Base-by-base conservation (phyloP, 345 rosid species). In the Acer campestre region DNA sequence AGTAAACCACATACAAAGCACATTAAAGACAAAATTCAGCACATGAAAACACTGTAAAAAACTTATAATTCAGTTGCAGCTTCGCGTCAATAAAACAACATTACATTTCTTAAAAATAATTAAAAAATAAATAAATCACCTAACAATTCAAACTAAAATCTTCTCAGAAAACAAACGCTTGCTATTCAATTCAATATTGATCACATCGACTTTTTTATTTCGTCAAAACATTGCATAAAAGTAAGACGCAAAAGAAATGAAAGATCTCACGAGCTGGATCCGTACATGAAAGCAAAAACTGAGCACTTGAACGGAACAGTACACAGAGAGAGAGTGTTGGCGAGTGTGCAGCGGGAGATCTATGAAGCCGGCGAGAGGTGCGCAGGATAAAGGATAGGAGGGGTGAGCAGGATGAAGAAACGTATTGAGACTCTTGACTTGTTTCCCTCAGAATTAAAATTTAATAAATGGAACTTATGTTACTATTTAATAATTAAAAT, bases 301-400 rank as follows among this genome's bases (percentile, higher is more conserved):
- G 31, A 10, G 10, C 2, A 48, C 35, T 70, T n/a, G 63, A 69
- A 74, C 27, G 56, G 69, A 67, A 68, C 68, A 40, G 29, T 61
- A 8, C 40, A 31, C 63, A 55, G 48, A 70, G 29, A 40, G 38
- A 35, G 38, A 35, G 38, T 35, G 62, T 10, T 5, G 38, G 70
- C 61, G 53, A 18, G 25, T 49, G 75, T 35, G 61, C 7, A 20
- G 25, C 11, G 7, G 77, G 70, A 73, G 81, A 78, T 82, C 80
- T 61, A 44, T 12, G 74, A 23, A 71, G 73, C 66, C 79, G 48
- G 61, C 74, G 72, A 75, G 58, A 56, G 77, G 77, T 76, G 86
- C 86, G 86, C 80, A 73, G 80, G 78, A 76, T 81, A 84, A 68
- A 35, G 42, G 73, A 40, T 35, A 10, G 46, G 11, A 16, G 40